phyloP scores from a whole-genome alignment of 164 flowering plant genomes.

The Echeveria elegans region DNA sequence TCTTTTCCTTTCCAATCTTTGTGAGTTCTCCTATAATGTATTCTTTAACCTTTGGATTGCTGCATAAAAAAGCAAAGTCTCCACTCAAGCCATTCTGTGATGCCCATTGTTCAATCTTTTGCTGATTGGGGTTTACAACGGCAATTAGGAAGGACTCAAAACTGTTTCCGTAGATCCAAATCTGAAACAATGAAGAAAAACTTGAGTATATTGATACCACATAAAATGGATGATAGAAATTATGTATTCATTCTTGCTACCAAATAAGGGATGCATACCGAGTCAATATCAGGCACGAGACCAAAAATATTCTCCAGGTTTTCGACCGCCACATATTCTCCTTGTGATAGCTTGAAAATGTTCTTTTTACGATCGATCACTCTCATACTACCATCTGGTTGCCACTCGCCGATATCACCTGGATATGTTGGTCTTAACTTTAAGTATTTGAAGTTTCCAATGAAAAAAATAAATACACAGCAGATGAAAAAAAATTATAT shows the following conservation, averaged over 20 bases:
- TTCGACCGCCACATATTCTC: conserved; percentile 98
- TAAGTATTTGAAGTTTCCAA: background rate
- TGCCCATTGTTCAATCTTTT: conserved; percentile 66
- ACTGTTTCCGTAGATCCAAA: conserved; percentile 97
- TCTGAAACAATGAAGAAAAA: conserved; percentile 30
- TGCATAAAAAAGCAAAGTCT: conserved; percentile 69
- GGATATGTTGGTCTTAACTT: conserved; percentile 9
- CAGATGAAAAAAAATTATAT: background rate
- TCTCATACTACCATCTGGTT: conserved; percentile 85
- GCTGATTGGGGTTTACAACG: conserved; percentile 66
- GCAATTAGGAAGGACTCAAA: conserved; percentile 87
- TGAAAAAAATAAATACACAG: background rate
- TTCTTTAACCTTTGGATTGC: conserved; percentile 68
- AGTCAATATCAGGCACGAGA: conserved; percentile 49
- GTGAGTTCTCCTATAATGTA: conserved; percentile 65
- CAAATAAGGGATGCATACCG: conserved; percentile 34
- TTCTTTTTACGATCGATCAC: conserved; percentile 96
- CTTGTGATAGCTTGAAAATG: conserved; percentile 97
- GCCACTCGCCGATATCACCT: conserved; percentile 99
- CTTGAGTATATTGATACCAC: background rate
- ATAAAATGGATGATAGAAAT: background rate
- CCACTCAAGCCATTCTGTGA: conserved; percentile 48
- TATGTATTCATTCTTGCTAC: background rate
- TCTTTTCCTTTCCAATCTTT: conserved; percentile 71
- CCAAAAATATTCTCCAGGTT: conserved; percentile 85